Base-by-base conservation (phyloP, 352 stramenopile genomes). In the Pythium insidiosum region DNA sequence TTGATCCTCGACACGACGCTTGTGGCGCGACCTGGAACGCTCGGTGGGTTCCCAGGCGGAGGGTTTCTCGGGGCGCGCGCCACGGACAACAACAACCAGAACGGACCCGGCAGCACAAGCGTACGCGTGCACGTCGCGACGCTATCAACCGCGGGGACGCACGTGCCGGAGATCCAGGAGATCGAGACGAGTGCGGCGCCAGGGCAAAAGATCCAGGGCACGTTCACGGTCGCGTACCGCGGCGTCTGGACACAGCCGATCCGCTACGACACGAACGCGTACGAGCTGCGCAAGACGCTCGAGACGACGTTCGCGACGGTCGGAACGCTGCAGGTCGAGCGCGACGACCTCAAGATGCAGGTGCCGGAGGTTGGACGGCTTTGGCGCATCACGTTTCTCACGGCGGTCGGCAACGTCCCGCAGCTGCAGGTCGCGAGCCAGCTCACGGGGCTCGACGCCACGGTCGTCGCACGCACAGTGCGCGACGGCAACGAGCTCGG, bases 31-130 rank as follows among this genome's bases (percentile, higher is more conserved):
- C 88, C 95, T 1, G 92, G 84, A 3, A 97, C 87, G 5, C 72
- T 98, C 6, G 90, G 94, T 12, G 93, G 94, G 0, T 98, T 98
- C 53, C 82, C 85, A 22, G 91, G 94, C 13, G 94, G 91, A 13
- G 89, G 84, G 1, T 94, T 84, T 33, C 59, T 97, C 9, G 73
- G 67, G 12, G 47, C 78, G 5, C 55, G 67, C 22, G 34, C 28
- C 28, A 9, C 61, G 21, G 63, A 54, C 24, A 73, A 73, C 38
- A 96, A 96, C 58, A 98, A 98, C 46, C 63, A 86, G 13, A 97
- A 98, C 56, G 95, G 95, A 1, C 94, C 91, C 5, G 95, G 94
- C 7, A 96, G 89, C 48, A 51, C 79, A 7, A 96, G 62, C 43
- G 68, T 91, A 16, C 72, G 91, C 20, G 84, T 98, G 16, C 96